Percentiles rank a stretch among this genome's conserved stretches.
Conservation (phyloP, 129 eudicot species). For the Flaveria linearis region DNA sequence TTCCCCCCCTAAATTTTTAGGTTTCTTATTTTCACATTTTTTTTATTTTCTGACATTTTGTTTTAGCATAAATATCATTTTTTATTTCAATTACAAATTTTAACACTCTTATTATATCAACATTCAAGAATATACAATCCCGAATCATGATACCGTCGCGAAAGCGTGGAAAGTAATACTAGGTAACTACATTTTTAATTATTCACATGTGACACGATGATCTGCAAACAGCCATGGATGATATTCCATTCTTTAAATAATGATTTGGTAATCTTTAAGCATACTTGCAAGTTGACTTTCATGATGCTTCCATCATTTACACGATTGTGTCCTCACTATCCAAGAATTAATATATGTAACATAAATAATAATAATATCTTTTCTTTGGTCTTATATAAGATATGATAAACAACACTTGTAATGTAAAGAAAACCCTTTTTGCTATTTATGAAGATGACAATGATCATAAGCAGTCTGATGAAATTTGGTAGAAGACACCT, state of each 20-base stretch:
- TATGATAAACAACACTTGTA: background rate
- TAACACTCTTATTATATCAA: no score
- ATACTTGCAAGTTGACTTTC: background rate
- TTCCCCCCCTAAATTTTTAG: no score
- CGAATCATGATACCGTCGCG: no score
- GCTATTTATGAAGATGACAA: background rate
- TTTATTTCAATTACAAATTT: no score
- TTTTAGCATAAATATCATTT: no score
- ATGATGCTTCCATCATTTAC: background rate
- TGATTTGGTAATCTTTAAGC: background rate
- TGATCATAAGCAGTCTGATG: background rate
- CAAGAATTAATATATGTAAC: background rate
- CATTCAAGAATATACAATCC: no score
- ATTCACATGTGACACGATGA: background rate
- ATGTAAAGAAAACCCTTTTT: background rate
- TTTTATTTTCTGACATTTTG: no score
- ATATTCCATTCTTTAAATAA: background rate
- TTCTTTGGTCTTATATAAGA: background rate
- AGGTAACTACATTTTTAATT: no score
- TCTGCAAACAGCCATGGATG: background rate
- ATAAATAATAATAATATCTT: no score
- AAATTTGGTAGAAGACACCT: background rate
- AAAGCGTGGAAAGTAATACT: no score
- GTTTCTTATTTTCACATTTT: no score
- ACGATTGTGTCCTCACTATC: background rate